A percentile compares a stretch with the other conserved stretches of the same genome.
These are phyloP conservation scores for Penicillium atrosanguineum DNA, from an alignment of 495 filamentous ascomycete species.

Conservation along the genomic window DNA sequence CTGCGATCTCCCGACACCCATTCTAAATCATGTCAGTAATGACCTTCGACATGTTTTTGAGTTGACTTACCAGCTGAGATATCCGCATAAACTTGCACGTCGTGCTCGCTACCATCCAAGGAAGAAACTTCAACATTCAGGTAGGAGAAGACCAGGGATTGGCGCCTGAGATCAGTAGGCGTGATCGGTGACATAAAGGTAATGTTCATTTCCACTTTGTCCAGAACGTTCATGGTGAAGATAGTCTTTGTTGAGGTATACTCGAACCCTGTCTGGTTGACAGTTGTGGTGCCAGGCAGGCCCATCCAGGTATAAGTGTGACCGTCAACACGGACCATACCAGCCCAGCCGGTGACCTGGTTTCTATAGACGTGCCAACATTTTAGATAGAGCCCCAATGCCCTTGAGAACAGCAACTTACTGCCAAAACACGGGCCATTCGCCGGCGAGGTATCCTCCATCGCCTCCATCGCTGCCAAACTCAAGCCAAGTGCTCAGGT, in stretches of 20 bases:
- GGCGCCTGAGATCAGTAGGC: conserved; percentile 53
- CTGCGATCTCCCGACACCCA: conserved; percentile 55
- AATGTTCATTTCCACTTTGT: conserved; percentile 49
- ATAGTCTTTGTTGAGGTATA: conserved; percentile 60
- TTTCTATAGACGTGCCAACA: conserved; percentile 29
- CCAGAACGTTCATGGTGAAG: conserved; percentile 52
- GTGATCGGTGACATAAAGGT: conserved; percentile 58
- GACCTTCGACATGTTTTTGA: neutral
- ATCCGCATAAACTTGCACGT: conserved; percentile 59
- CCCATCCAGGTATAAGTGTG: conserved; percentile 58
- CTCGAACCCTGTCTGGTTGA: conserved; percentile 51
- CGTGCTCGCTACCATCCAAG: conserved; percentile 49
- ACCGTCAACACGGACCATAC: conserved; percentile 56
- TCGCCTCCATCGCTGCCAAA: conserved; percentile 53
- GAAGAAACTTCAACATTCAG: conserved; percentile 52
- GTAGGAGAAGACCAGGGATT: conserved; percentile 57
- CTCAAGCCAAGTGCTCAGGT: conserved; percentile 54
- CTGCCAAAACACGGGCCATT: conserved; percentile 58
- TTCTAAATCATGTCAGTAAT: conserved; percentile 38
- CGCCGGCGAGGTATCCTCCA: conserved; percentile 56
- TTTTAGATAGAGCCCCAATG: neutral
- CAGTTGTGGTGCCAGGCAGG: conserved; percentile 32
- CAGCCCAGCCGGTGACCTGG: conserved; percentile 52
- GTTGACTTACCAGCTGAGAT: conserved; percentile 54
- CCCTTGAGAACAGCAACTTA: conserved; percentile 24